Evolutionary conservation across 192 early-diverging fungal species (phyloP).

Genomic region (Umbelopsis sp.): DNA sequence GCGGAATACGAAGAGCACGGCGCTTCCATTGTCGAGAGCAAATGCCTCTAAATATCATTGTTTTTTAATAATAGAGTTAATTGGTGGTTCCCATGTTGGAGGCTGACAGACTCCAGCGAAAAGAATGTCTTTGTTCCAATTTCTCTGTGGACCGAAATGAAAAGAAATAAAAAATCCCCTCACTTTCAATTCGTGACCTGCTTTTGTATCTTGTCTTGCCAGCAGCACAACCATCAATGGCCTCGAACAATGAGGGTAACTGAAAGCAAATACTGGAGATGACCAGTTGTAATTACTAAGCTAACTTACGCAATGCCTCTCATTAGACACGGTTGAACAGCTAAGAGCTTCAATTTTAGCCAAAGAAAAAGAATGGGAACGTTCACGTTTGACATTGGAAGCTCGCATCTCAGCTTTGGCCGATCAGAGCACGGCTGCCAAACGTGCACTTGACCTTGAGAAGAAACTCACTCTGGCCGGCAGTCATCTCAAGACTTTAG

Average conservation of each 20-base stretch:
- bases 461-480: slow-evolving; percentile 40
- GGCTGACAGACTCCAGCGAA: too few relatives aligned
- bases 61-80: too few relatives aligned
- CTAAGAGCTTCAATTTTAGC: slow-evolving; percentile 1
- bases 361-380: slow-evolving; percentile 24
- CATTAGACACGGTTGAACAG: neutral
- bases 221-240: slow-evolving; percentile 5
- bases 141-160: neutral
- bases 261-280: neutral
- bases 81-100: too few relatives aligned
- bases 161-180: neutral
- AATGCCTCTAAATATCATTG: slow-evolving; percentile 59
- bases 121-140: too few relatives aligned
- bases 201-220: neutral
- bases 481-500: slow-evolving; percentile 37
- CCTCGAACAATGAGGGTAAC: slow-evolving; percentile 15
- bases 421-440: slow-evolving; percentile 23
- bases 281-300: neutral
- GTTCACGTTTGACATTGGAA: slow-evolving; percentile 15
- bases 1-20: slow-evolving; percentile 94
- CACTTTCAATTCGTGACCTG: slow-evolving; percentile 8
- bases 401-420: slow-evolving; percentile 1
- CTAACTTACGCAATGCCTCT: neutral
- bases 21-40: slow-evolving; percentile 84
- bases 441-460: slow-evolving; percentile 22